Base-by-base conservation (phyloP, 768 basidiomycete genomes). In the Punctularia strigosozonata region DNA sequence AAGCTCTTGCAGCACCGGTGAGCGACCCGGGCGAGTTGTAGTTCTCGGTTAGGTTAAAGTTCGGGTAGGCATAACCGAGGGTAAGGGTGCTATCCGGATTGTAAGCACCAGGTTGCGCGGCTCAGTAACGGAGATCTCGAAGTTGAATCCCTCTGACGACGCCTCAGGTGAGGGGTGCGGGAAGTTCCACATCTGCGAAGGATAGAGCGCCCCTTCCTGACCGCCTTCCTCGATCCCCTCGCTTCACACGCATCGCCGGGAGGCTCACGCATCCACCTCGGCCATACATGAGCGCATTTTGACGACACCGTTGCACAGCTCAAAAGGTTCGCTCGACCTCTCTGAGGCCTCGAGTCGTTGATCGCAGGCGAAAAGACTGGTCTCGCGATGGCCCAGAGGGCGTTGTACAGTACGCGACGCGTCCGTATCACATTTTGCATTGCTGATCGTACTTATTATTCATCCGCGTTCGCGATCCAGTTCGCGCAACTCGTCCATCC, bases 1-100 rank as follows among this genome's bases (percentile, higher is more conserved):
- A 87, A 85, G 1, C 79, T 76, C 51, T 84, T 82, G 62, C 80
- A 83, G 51, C 76, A 80, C 83, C 82, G 85, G 57, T 85, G 85
- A 2, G 77, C 19, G 79, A 82, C 15, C 80, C 80, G 14, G 75
- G 74, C 4, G 80, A 79, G 52, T 85, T 84, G 63, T 87, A 84
- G 57, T 80, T 83, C 52, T 85, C 77, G 12, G 73, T 80, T 64
- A 83, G 76, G 53, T 78, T 78, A 57, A 74, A 74, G 48, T 80
- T 81, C 22, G 78, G 79, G 48, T 81, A 83, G 34, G 62, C 60
- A 50, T 66, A 83, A 2, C 80, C 81, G 47, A 84, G 78, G 8
- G 78, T 84, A 25, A 85, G 60, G 0, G 78, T 81, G 12, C 80
- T 77, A 46, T 80, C 77, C 14, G 71, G 55, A 45, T 70, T 52